phyloP scores from a whole-genome alignment of 2,329 filamentous ascomycete species.

The Alternaria sp. region DNA sequence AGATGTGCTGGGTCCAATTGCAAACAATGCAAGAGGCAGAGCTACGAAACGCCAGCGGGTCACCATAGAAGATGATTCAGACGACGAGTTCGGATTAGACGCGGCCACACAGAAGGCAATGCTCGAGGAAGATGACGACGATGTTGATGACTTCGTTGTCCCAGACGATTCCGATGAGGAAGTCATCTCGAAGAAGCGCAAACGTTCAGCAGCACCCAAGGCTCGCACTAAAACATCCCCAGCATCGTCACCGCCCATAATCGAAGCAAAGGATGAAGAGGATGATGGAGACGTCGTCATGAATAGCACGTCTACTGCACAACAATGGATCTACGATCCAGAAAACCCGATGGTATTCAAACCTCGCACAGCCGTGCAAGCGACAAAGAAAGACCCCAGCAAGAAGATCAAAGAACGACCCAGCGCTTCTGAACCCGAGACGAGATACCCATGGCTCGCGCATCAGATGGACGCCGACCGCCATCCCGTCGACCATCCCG shows the following conservation, averaged over 20 bases:
- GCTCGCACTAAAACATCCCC: constrained; percentile 57
- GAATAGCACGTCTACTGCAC: constrained; percentile 70
- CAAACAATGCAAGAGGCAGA: constrained; percentile 52
- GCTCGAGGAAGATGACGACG: constrained; percentile 69
- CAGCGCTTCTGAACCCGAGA: constrained; percentile 79
- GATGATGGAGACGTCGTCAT: constrained; percentile 65
- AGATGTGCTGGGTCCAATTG: constrained; percentile 67
- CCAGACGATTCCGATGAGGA: constrained; percentile 82
- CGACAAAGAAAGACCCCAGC: constrained; percentile 41
- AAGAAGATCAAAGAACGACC: constrained; percentile 65
- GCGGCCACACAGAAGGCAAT: constrained; percentile 62
- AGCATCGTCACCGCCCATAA: constrained; percentile 54
- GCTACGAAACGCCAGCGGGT: constrained; percentile 66
- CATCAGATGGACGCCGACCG: constrained; percentile 84
- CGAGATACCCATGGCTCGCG: constrained; percentile 89
- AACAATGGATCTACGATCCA: constrained; percentile 80
- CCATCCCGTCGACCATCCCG: constrained; percentile 77
- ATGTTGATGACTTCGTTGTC: constrained; percentile 87
- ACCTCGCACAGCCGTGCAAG: constrained; percentile 48
- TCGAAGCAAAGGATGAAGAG: constrained; percentile 51
- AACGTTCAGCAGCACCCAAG: constrained; percentile 69
- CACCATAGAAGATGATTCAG: constrained; percentile 66
- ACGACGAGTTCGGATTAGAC: constrained; percentile 71
- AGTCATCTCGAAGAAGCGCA: constrained; percentile 70
- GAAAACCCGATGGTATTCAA: constrained; percentile 61